These are phyloP conservation scores for Oryza nivara DNA, from an alignment of 176 grass and related monocot genomes.

Conservation along the genomic window DNA sequence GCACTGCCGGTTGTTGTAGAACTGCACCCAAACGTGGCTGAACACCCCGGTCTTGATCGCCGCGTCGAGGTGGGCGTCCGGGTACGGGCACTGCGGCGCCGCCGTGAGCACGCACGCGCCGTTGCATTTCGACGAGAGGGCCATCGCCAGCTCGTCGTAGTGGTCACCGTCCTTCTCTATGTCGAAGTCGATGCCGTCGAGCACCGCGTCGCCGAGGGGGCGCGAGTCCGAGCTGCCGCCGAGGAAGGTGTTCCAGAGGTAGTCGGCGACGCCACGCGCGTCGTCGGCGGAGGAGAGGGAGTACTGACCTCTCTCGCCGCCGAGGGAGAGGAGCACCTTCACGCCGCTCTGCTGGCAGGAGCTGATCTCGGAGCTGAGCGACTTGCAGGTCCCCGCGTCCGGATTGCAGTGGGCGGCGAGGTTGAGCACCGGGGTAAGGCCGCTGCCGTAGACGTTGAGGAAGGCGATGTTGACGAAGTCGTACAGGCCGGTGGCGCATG, in stretches of 20 bases:
- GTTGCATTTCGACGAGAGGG: neutral
- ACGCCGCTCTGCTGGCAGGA: constrained; percentile 39
- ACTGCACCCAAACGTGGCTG: constrained; percentile 58
- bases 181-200: constrained; percentile 58
- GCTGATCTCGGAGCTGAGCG: constrained; percentile 22
- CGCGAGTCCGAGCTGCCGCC: constrained; percentile 21
- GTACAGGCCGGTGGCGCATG: neutral
- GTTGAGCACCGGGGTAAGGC: neutral
- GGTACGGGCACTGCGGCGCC: constrained; percentile 63
- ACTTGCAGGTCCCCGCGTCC: neutral
- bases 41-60: neutral
- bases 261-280: constrained; percentile 1
- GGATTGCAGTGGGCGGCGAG: neutral
- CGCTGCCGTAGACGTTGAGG: neutral
- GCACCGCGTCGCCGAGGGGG: constrained; percentile 41
- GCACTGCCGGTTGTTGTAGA: constrained; percentile 53
- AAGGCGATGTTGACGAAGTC: constrained; percentile 38
- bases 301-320: constrained; percentile 25
- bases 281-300: constrained; percentile 35
- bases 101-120: constrained; percentile 8
- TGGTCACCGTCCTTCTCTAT: constrained; percentile 22
- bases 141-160: neutral
- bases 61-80: constrained; percentile 28
- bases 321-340: constrained; percentile 59
- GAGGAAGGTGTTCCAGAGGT: constrained; percentile 50